phyloP scores from a whole-genome alignment of 2,329 filamentous ascomycete genomes.

The Colletotrichum karsti region DNA sequence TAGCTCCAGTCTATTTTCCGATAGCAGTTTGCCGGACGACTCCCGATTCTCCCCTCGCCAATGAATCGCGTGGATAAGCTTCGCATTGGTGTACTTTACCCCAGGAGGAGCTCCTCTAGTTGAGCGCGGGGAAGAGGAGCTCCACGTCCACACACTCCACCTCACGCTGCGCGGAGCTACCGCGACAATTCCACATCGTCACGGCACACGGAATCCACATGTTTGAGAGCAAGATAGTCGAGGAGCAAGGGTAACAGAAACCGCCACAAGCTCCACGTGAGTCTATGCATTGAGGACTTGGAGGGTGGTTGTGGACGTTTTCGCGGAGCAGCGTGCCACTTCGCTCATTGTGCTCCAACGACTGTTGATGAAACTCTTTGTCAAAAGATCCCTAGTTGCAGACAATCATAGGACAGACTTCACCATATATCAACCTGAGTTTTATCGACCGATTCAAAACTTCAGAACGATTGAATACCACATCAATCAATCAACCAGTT shows the following conservation, averaged over 20 bases:
- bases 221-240: background rate
- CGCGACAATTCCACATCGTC: background rate
- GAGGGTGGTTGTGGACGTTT: constrained; percentile 4
- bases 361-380: background rate
- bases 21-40: background rate
- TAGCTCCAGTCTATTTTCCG: background rate
- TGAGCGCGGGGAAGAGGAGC: background rate
- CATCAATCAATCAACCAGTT: background rate
- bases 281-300: background rate
- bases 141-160: constrained; percentile 16
- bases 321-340: constrained; percentile 9
- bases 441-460: background rate
- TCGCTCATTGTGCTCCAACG: background rate
- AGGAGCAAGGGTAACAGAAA: background rate
- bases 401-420: too few species aligned
- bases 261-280: constrained; percentile 5
- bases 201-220: background rate
- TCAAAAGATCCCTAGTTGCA: background rate
- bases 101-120: constrained; percentile 7
- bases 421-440: background rate
- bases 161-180: background rate
- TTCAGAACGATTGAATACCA: background rate
- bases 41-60: background rate
- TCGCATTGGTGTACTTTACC: background rate
- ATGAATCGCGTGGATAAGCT: background rate